Evolutionary conservation across 2,329 filamentous ascomycete species (phyloP).

Genomic region (Fusarium coffeatum): DNA sequence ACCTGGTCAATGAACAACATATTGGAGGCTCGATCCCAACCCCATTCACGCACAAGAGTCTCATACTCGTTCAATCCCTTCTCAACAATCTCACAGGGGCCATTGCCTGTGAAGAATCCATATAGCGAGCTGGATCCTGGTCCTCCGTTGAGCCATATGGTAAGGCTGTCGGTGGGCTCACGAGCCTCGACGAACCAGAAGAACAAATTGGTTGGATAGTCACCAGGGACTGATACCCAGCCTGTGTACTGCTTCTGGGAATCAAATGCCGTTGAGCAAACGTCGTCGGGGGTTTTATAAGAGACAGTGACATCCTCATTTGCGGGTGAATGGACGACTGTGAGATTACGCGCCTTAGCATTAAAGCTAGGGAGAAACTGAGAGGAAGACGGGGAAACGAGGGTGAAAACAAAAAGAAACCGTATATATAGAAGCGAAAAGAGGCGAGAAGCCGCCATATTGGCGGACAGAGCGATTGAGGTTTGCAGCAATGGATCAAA

Average conservation of each 20-base stretch:
- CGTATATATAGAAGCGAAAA: constrained; percentile 17
- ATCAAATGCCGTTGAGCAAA: constrained; percentile 72
- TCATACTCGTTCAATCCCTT: constrained; percentile 61
- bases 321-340: constrained; percentile 70
- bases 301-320: constrained; percentile 73
- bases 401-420: constrained; percentile 32
- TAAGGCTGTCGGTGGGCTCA: constrained; percentile 56
- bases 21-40: constrained; percentile 70
- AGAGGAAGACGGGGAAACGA: constrained; percentile 41
- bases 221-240: constrained; percentile 72
- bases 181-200: constrained; percentile 64
- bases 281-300: constrained; percentile 71
- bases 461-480: constrained; percentile 4
- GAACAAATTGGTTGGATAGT: constrained; percentile 63
- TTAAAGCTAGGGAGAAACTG: constrained; percentile 51
- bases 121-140: constrained; percentile 74
- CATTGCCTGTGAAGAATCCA: constrained; percentile 71
- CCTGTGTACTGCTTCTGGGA: constrained; percentile 77
- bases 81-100: constrained; percentile 64
- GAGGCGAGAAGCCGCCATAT: constrained; percentile 28
- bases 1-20: constrained; percentile 69
- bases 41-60: constrained; percentile 70
- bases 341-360: constrained; percentile 56
- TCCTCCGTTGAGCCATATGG: constrained; percentile 76
- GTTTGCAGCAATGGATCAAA: neutral